These are phyloP conservation scores for Ogataea chonburiensis DNA, from an alignment of 805 yeast species.

Conservation along the genomic window DNA sequence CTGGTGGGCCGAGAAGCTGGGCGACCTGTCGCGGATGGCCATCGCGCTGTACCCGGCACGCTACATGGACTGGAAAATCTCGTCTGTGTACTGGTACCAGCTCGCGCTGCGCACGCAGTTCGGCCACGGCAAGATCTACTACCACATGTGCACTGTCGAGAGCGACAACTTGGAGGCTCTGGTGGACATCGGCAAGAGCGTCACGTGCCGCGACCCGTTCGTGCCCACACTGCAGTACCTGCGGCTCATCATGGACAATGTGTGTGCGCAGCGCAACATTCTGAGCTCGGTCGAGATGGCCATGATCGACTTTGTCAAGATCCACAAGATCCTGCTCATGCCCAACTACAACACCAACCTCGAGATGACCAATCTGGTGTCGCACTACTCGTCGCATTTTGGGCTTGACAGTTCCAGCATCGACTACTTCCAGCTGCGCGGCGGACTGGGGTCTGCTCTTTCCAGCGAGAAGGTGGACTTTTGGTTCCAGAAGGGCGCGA, in stretches of 20 bases:
- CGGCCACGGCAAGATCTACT: slow-evolving; percentile 83
- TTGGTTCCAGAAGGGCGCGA: slow-evolving; percentile 75
- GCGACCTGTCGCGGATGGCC: slow-evolving; percentile 85
- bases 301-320: slow-evolving; percentile 60
- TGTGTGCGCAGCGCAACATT: slow-evolving; percentile 61
- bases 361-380: slow-evolving; percentile 57
- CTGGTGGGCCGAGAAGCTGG: slow-evolving; percentile 84
- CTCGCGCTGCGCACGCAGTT: slow-evolving; percentile 69
- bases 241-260: slow-evolving; percentile 75
- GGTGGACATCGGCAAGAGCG: slow-evolving; percentile 76
- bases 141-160: slow-evolving; percentile 86
- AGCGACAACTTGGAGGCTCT: slow-evolving; percentile 74
- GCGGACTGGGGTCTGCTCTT: slow-evolving; percentile 35
- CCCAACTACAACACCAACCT: slow-evolving; percentile 54
- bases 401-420: slow-evolving; percentile 65
- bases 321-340: slow-evolving; percentile 64
- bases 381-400: slow-evolving; percentile 63
- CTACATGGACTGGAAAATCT: slow-evolving; percentile 80
- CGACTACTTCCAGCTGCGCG: slow-evolving; percentile 55
- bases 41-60: slow-evolving; percentile 78
- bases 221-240: slow-evolving; percentile 80
- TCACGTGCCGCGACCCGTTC: slow-evolving; percentile 77
- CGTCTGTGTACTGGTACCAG: slow-evolving; percentile 82
- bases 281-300: slow-evolving; percentile 59
- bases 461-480: slow-evolving; percentile 54